A percentile compares a stretch with the other conserved stretches of the same genome.
Evolutionary conservation across 2,329 filamentous ascomycete genomes (phyloP).

Genomic region (Epichloe brachyelytri): DNA sequence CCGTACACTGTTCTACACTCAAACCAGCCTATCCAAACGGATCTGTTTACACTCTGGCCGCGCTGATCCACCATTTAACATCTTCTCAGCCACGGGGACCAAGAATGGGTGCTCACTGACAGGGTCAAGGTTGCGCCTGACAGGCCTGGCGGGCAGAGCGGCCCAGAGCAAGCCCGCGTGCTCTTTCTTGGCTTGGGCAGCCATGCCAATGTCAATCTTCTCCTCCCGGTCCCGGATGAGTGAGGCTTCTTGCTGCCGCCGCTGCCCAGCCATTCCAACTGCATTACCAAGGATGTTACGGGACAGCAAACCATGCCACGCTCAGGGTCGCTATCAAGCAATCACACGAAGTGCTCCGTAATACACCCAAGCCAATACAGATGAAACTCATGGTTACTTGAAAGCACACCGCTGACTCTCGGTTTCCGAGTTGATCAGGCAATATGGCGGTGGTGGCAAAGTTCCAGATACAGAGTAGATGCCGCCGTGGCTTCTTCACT

Average conservation of each 20-base stretch:
- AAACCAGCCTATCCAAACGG: not conserved
- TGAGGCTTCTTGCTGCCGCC: not conserved
- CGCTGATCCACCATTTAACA: not conserved
- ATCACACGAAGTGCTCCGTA: too few species aligned
- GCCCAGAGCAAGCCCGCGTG: slow-evolving; percentile 1
- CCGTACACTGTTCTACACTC: not conserved
- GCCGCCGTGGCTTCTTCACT: too few species aligned
- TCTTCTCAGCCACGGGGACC: not conserved
- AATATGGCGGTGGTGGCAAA: too few species aligned
- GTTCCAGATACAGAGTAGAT: too few species aligned
- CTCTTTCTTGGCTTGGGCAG: slow-evolving; percentile 5
- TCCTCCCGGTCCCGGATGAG: not conserved
- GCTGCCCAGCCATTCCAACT: slow-evolving; percentile 1
- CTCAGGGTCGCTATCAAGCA: too few species aligned
- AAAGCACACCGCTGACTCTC: too few species aligned
- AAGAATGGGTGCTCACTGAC: not conserved
- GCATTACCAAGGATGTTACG: too few species aligned
- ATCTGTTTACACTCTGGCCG: not conserved
- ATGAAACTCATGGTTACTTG: too few species aligned
- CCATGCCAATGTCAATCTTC: not conserved
- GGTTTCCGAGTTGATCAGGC: too few species aligned
- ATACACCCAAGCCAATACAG: too few species aligned
- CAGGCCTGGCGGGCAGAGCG: not conserved
- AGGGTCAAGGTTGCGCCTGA: slow-evolving; percentile 1
- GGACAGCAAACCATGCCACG: too few species aligned